Evolutionary conservation across 2,329 filamentous ascomycete genomes (phyloP).

Genomic region (Apiospora kogelbergensis): DNA sequence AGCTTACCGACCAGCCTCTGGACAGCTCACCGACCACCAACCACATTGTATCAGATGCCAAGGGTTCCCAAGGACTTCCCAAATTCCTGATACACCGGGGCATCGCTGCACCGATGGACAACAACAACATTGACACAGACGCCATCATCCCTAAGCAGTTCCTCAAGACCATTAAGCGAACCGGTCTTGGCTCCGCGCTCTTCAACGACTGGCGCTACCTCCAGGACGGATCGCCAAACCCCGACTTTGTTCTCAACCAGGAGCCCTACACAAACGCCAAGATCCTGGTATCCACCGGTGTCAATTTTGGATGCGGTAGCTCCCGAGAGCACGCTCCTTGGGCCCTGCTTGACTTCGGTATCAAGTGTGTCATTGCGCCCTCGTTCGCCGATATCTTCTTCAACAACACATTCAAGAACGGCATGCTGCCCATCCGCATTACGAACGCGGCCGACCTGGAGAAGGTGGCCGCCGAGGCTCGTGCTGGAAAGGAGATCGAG

Average conservation of each 20-base stretch:
- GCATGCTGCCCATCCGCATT: constrained; percentile 88
- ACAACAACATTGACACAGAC: constrained; percentile 95
- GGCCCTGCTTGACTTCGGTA: constrained; percentile 95
- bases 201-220: constrained; percentile 85
- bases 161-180: constrained; percentile 98
- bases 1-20: constrained; percentile 57
- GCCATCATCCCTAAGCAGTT: constrained; percentile 99
- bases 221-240: constrained; percentile 70
- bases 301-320: constrained; percentile 93
- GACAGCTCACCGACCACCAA: constrained; percentile 68
- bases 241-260: constrained; percentile 86
- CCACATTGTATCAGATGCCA: constrained; percentile 48
- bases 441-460: constrained; percentile 65
- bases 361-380: constrained; percentile 88
- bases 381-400: constrained; percentile 88
- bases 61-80: constrained; percentile 65
- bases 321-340: constrained; percentile 95
- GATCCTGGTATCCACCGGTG: constrained; percentile 87
- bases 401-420: constrained; percentile 99
- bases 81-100: constrained; percentile 85
- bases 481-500: constrained; percentile 80
- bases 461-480: constrained; percentile 73
- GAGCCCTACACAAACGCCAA: constrained; percentile 81
- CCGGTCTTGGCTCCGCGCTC: constrained; percentile 82
- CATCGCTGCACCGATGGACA: constrained; percentile 82